Evolutionary conservation across 441 rosid species (phyloP).

Genomic region (Flueggea neowawraea): DNA sequence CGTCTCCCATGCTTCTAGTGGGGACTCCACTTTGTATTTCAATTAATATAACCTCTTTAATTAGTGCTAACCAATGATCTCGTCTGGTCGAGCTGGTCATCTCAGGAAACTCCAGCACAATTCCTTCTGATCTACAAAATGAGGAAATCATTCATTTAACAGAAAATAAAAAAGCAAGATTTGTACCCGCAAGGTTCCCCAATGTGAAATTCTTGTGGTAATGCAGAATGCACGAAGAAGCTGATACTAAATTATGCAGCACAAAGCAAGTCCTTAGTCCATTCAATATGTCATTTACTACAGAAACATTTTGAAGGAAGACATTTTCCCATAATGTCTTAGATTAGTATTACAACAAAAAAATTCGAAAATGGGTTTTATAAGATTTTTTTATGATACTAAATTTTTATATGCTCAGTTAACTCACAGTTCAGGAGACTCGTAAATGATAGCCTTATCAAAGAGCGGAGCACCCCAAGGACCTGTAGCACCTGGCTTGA

Average conservation of each 20-base stretch:
- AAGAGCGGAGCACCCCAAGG: conserved; percentile 98
- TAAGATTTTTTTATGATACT: no score
- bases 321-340: no score
- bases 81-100: conserved; percentile 92
- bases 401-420: no score
- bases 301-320: not conserved
- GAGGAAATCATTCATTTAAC: conserved; percentile 2
- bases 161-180: not conserved
- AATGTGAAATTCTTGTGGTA: no score
- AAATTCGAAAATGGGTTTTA: no score
- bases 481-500: conserved; percentile 81
- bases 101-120: conserved; percentile 95
- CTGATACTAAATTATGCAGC: no score
- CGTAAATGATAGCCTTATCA: conserved; percentile 79
- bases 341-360: no score
- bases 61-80: conserved; percentile 82
- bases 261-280: not conserved
- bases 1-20: conserved; percentile 74
- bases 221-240: not conserved
- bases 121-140: conserved; percentile 64
- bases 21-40: conserved; percentile 41
- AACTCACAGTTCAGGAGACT: conserved; percentile 77
- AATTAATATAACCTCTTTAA: conserved; percentile 58
- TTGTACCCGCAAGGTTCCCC: not conserved
- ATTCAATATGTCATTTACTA: not conserved